These are phyloP conservation scores for Aspergillus leporis DNA, from an alignment of 495 filamentous ascomycete species.

Conservation along the genomic window DNA sequence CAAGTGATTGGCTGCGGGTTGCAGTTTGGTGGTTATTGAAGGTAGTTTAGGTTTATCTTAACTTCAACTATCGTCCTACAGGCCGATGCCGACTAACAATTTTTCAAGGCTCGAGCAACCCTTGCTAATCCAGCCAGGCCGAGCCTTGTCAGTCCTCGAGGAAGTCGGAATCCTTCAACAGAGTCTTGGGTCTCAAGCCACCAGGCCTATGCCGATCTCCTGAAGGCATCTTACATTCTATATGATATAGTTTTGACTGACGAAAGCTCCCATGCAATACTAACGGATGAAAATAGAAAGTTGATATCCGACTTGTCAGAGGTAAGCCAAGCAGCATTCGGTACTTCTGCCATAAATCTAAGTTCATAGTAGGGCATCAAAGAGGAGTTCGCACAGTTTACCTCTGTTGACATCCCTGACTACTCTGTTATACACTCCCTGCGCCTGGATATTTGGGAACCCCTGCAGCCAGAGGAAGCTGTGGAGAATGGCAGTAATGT, in stretches of 20 bases:
- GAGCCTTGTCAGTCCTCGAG: slow-evolving; percentile 23
- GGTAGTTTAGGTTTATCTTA: slow-evolving; percentile 17
- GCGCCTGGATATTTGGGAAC: slow-evolving; percentile 41
- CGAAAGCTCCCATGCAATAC: slow-evolving; percentile 23
- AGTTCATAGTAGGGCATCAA: slow-evolving; percentile 32
- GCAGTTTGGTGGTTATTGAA: slow-evolving; percentile 52
- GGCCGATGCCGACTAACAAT: background rate
- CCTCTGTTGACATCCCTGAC: slow-evolving; percentile 31
- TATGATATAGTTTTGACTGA: slow-evolving; percentile 38
- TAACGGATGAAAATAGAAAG: slow-evolving; percentile 42
- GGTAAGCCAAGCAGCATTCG: slow-evolving; percentile 17
- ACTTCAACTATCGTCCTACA: background rate
- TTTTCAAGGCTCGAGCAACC: slow-evolving; percentile 25
- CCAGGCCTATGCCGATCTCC: slow-evolving; percentile 43
- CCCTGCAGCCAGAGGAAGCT: slow-evolving; percentile 36
- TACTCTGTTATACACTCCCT: slow-evolving; percentile 24
- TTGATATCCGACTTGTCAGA: slow-evolving; percentile 42
- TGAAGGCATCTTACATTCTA: slow-evolving; percentile 47
- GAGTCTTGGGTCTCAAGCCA: slow-evolving; percentile 25
- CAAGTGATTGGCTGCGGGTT: slow-evolving; percentile 40
- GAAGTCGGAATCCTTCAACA: slow-evolving; percentile 29
- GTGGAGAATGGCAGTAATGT: slow-evolving; percentile 19
- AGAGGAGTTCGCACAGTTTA: slow-evolving; percentile 36
- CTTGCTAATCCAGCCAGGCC: slow-evolving; percentile 30
- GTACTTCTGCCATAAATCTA: background rate